phyloP scores from a whole-genome alignment of 2,329 filamentous ascomycete genomes.

The Botrytis cinerea region DNA sequence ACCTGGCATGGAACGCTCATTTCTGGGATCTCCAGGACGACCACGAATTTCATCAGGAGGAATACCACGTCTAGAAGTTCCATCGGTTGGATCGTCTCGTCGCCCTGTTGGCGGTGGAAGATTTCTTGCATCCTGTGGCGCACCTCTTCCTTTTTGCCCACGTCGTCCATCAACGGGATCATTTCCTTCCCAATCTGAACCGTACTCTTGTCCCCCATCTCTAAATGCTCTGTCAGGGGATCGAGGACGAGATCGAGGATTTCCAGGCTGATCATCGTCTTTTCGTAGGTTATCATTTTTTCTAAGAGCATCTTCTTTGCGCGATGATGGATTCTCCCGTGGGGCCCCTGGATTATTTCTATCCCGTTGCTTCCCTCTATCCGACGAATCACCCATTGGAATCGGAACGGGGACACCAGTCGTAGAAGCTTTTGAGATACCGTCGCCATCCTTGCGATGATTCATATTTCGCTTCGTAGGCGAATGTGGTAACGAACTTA shows the following conservation, averaged over 20 bases:
- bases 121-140: neutral
- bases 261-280: neutral
- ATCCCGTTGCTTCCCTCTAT: neutral
- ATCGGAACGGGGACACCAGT: neutral
- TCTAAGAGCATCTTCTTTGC: neutral
- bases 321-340: neutral
- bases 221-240: neutral
- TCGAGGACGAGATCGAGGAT: neutral
- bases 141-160: neutral
- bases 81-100: neutral
- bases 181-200: neutral
- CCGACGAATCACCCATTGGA: neutral
- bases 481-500: neutral
- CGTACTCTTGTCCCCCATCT: neutral
- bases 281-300: neutral
- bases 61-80: neutral
- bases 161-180: neutral
- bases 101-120: neutral
- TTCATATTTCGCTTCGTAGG: conserved; percentile 6
- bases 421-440: neutral
- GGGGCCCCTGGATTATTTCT: neutral
- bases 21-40: neutral
- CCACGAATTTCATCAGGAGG: neutral
- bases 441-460: neutral
- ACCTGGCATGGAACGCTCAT: neutral